Conservation (phyloP, 805 yeast genomes). For the Zygosaccharomyces bailii region DNA sequence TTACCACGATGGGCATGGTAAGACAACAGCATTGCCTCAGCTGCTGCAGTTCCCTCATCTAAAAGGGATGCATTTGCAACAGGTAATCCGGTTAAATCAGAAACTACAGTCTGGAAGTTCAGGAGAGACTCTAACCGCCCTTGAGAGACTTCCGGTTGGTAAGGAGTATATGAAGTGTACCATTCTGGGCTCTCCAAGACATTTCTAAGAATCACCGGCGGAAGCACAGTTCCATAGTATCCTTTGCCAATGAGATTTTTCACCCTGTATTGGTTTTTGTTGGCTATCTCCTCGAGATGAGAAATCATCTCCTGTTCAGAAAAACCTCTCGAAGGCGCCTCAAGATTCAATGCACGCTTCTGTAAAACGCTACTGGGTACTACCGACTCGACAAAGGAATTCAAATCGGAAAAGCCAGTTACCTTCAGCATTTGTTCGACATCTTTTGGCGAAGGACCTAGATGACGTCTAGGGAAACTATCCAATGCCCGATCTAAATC, state of each 20-base stretch:
- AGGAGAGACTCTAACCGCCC: conserved; percentile 88
- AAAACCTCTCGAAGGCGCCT: conserved; percentile 65
- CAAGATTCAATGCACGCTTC: conserved; percentile 60
- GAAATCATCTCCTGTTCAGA: conserved; percentile 78
- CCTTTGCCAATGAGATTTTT: conserved; percentile 90
- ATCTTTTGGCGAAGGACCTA: conserved; percentile 72
- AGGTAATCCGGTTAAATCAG: conserved; percentile 91
- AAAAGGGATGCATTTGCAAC: conserved; percentile 91
- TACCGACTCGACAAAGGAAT: conserved; percentile 65
- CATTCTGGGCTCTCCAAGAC: conserved; percentile 92
- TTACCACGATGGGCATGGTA: conserved; percentile 66
- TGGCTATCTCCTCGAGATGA: conserved; percentile 65
- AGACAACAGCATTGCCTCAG: conserved; percentile 90
- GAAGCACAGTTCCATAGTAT: conserved; percentile 83
- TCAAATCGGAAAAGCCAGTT: conserved; percentile 64
- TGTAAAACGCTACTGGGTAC: conserved; percentile 74
- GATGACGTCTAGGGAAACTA: conserved; percentile 84
- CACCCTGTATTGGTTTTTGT: conserved; percentile 61
- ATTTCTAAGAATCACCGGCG: conserved; percentile 91
- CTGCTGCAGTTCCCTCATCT: conserved; percentile 97
- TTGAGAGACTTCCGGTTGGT: conserved; percentile 97
- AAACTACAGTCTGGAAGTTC: conserved; percentile 87
- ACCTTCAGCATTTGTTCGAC: conserved; percentile 61
- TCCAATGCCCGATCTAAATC: conserved; percentile 49
- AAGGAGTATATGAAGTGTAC: conserved; percentile 98